phyloP scores from a whole-genome alignment of 768 basidiomycete genomes.

The Suillus subluteus region DNA sequence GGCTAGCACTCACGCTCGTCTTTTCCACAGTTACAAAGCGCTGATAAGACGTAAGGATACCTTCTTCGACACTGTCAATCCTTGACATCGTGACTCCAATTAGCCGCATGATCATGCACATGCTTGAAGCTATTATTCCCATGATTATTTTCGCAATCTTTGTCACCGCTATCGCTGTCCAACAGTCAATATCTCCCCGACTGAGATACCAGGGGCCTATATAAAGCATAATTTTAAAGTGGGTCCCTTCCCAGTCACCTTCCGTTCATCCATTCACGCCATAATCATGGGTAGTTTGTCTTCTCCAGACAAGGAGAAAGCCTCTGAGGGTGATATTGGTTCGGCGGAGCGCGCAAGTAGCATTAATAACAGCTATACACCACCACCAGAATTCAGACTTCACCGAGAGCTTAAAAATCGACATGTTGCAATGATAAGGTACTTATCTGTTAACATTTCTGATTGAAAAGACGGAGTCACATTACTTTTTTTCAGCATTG shows the following conservation, averaged over 20 bases:
- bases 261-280: neutral
- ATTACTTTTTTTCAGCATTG: slow-evolving; percentile 23
- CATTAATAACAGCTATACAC: neutral
- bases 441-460: neutral
- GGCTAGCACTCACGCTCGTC: neutral
- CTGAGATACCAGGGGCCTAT: slow-evolving; percentile 29
- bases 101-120: neutral
- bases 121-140: slow-evolving; percentile 5
- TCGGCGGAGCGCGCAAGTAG: neutral
- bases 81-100: neutral
- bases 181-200: neutral
- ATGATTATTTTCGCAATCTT: neutral
- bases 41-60: neutral
- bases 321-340: neutral
- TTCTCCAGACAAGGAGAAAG: neutral
- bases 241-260: neutral
- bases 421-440: slow-evolving; percentile 42
- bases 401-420: slow-evolving; percentile 37
- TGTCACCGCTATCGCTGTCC: neutral
- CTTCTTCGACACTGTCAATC: neutral
- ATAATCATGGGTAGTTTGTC: neutral
- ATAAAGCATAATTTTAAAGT: slow-evolving; percentile 33
- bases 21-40: neutral
- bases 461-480: neutral
- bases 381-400: slow-evolving; percentile 9